Conservation (phyloP, 805 yeast species). For the Candida ovalis region DNA sequence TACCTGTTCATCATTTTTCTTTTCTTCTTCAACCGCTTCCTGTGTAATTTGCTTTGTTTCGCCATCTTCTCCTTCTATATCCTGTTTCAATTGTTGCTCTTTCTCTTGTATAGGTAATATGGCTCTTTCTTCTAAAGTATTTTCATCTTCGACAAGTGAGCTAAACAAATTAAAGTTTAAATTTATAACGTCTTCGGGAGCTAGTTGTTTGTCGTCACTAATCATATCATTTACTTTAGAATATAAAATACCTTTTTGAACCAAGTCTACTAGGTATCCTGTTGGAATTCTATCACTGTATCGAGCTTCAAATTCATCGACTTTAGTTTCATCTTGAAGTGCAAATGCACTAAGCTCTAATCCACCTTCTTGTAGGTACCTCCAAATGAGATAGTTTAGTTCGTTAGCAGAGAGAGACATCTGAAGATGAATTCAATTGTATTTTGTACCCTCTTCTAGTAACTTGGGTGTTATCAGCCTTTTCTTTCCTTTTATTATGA, state of each 20-base stretch:
- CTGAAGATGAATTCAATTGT: background rate
- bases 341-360: constrained; percentile 76
- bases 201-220: constrained; percentile 9
- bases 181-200: constrained; percentile 24
- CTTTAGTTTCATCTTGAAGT: constrained; percentile 67
- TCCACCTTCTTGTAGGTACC: constrained; percentile 86
- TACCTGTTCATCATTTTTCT: background rate
- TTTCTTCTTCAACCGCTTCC: too few species aligned
- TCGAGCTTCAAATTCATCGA: constrained; percentile 51
- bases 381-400: constrained; percentile 87
- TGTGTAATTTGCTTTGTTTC: background rate
- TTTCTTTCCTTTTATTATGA: background rate
- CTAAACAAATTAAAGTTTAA: constrained; percentile 48
- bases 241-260: constrained; percentile 83
- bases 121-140: constrained; percentile 1
- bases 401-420: constrained; percentile 81
- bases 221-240: constrained; percentile 63
- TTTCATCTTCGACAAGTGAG: constrained; percentile 5
- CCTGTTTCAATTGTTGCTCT: background rate
- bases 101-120: background rate
- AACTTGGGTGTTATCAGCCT: too few species aligned
- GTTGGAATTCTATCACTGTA: constrained; percentile 56
- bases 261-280: constrained; percentile 75
- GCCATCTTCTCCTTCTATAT: background rate
- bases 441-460: too few species aligned